A percentile compares a stretch with the other conserved stretches of the same genome.
These are phyloP conservation scores for Cocos nucifera DNA, from an alignment of 176 grass and related monocot genomes.

Conservation along the genomic window DNA sequence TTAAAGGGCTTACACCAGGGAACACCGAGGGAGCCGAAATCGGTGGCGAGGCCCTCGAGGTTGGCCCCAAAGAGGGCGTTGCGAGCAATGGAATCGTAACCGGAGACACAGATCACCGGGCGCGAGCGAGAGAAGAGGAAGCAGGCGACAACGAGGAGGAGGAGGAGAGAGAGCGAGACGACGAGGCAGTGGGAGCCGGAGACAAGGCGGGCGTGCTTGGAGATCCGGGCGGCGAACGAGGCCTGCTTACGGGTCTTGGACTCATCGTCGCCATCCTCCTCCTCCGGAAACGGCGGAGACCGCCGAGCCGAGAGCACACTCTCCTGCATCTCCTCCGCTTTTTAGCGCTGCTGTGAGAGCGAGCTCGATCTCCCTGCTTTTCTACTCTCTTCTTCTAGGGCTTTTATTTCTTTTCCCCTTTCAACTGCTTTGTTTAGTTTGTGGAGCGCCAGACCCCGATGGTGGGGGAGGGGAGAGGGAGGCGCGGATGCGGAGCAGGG, in stretches of 20 bases:
- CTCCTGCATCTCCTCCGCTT: neutral
- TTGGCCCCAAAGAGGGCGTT: conserved; percentile 18
- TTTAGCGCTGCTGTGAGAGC: too few species aligned
- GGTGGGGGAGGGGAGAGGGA: too few species aligned
- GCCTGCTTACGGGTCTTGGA: conserved; percentile 46
- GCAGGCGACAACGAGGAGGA: conserved; percentile 33
- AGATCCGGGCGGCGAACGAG: conserved; percentile 23
- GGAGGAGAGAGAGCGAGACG: conserved; percentile 32
- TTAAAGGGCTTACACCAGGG: conserved; percentile 70
- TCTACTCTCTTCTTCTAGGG: too few species aligned
- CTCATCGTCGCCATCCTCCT: conserved; percentile 27
- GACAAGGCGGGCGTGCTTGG: conserved; percentile 29
- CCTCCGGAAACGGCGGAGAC: conserved; percentile 8
- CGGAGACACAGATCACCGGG: conserved; percentile 33
- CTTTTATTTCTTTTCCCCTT: too few species aligned
- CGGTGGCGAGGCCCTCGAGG: conserved; percentile 55
- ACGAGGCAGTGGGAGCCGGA: conserved; percentile 17
- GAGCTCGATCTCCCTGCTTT: too few species aligned
- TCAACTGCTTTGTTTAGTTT: too few species aligned
- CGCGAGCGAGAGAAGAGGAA: conserved; percentile 26
- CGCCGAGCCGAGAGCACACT: conserved; percentile 24
- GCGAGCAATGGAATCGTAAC: conserved; percentile 28
- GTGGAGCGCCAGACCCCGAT: too few species aligned
- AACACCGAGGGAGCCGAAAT: conserved; percentile 85
- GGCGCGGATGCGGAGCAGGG: too few species aligned